phyloP scores from a whole-genome alignment of 108 stramenopile genomes.

The Pinguiococcus pyrenoidosus region DNA sequence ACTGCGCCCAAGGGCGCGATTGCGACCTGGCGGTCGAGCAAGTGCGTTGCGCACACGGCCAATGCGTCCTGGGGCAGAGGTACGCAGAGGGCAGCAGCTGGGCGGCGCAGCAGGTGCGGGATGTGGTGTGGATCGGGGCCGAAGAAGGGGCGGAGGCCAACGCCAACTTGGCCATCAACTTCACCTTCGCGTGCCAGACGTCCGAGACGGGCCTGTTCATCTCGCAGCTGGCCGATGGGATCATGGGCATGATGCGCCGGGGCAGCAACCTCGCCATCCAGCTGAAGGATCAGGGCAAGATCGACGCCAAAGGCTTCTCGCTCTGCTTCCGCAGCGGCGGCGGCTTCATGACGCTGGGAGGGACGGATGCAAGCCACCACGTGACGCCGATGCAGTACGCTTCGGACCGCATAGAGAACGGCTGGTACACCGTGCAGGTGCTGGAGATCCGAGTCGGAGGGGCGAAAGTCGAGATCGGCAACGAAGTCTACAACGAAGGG shows the following conservation, averaged over 20 bases:
- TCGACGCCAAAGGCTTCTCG: conserved; percentile 60
- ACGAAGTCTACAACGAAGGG: conserved; percentile 40
- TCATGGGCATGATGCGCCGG: conserved; percentile 77
- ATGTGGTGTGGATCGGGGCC: conserved; percentile 13
- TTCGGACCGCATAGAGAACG: conserved; percentile 42
- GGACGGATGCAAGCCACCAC: conserved; percentile 56
- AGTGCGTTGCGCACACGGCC: too few relatives aligned
- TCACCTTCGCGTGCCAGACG: conserved; percentile 86
- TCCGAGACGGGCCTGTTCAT: conserved; percentile 68
- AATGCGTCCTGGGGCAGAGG: conserved; percentile 11
- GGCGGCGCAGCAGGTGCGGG: conserved; percentile 5
- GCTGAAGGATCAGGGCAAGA: conserved; percentile 48
- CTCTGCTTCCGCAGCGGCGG: conserved; percentile 59
- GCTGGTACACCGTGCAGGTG: conserved; percentile 61
- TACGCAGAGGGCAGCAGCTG: conserved; percentile 32
- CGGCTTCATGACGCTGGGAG: conserved; percentile 56
- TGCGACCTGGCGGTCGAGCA: neutral
- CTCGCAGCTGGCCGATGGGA: conserved; percentile 78
- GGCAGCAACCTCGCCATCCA: conserved; percentile 64
- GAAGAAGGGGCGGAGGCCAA: neutral
- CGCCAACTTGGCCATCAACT: conserved; percentile 32
- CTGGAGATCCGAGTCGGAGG: conserved; percentile 18
- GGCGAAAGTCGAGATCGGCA: conserved; percentile 1
- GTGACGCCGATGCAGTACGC: conserved; percentile 68
- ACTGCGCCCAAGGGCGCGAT: conserved; percentile 23